Base-by-base conservation (phyloP, 176 grass and related monocot species). In the Aegilops tauschii region DNA sequence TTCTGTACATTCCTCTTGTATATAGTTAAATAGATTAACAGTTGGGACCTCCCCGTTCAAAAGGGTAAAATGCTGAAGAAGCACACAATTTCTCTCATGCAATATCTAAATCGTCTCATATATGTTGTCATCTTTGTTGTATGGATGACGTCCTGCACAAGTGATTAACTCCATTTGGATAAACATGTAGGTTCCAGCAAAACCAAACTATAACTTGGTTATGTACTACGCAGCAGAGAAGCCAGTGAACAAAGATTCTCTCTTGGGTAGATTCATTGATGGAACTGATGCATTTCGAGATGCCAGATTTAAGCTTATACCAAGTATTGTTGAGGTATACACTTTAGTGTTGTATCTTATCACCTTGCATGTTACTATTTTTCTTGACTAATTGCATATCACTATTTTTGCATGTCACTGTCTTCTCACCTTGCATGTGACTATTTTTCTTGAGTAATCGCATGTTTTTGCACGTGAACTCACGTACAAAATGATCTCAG, bases 241-340 rank as follows among this genome's bases (percentile, higher is more conserved):
- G 74, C 90, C 90, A 37, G 85, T 98, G 75, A 95, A 95, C 54
- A 98, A 91, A 86, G 84, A 92, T 65, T 98, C 96, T 67, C 84
- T 98, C 47, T 82, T 98, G 69, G 88, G 92, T 50, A 95, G 88
- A 83, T 96, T 98, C 85, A 89, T 98, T 65, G 92, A 94, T 89
- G 96, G 93, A 92, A 91, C 78, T 84, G 92, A 96, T 84, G 69
- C 91, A 79, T 98, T 96, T 68, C 88, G 93, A 77, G 92, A 98
- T 80, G 84, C 93, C 30, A 90, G 96, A 89, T 98, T 98, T 82
- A 98, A 98, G 91, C 96, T 98, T 76, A 98, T 98, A 80, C 96
- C 96, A 80, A 95, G 92, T 77, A 98, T 98, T 61, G 87, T 85
- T 86, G 96, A 98, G 88, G 96, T 98, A 87, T 86, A 79, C 68